phyloP scores from a whole-genome alignment of 192 early-diverging fungal genomes.

The Coemansia sp. region DNA sequence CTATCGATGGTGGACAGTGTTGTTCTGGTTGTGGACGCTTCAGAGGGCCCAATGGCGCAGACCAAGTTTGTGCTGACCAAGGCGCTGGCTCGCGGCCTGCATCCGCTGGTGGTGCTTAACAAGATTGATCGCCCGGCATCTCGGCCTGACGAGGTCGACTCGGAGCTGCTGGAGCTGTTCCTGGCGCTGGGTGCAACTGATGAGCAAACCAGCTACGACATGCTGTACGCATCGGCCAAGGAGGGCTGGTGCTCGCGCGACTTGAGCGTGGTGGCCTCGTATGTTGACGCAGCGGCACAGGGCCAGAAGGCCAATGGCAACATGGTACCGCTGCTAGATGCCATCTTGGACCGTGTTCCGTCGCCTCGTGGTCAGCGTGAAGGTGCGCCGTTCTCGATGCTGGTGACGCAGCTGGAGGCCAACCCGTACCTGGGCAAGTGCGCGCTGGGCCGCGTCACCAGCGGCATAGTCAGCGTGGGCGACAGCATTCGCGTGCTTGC shows the following conservation, averaged over 20 bases:
- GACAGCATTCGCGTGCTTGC: constrained; percentile 73
- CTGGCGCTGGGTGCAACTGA: constrained; percentile 73
- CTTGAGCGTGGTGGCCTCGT: constrained; percentile 36
- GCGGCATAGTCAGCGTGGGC: constrained; percentile 66
- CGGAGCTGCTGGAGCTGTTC: constrained; percentile 77
- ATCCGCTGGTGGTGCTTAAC: constrained; percentile 80
- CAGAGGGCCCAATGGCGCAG: constrained; percentile 88
- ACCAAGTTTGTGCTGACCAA: constrained; percentile 85
- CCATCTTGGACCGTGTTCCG: constrained; percentile 68
- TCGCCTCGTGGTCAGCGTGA: constrained; percentile 62
- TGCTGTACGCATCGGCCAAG: constrained; percentile 76
- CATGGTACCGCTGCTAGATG: constrained; percentile 70
- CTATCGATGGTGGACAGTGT: constrained; percentile 88
- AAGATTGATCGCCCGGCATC: constrained; percentile 79
- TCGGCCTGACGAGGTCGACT: constrained; percentile 74
- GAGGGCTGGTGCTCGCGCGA: constrained; percentile 74
- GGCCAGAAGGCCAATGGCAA: constrained; percentile 33
- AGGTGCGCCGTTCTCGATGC: constrained; percentile 68
- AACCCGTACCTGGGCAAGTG: constrained; percentile 83
- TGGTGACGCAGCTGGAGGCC: constrained; percentile 83
- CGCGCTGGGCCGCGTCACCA: constrained; percentile 71
- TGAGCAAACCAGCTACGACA: constrained; percentile 75
- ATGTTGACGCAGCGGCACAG: constrained; percentile 5
- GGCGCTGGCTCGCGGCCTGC: constrained; percentile 65
- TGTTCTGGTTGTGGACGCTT: constrained; percentile 78